phyloP scores from a whole-genome alignment of 108 stramenopile species.

The Poteriospumella lacustris region DNA sequence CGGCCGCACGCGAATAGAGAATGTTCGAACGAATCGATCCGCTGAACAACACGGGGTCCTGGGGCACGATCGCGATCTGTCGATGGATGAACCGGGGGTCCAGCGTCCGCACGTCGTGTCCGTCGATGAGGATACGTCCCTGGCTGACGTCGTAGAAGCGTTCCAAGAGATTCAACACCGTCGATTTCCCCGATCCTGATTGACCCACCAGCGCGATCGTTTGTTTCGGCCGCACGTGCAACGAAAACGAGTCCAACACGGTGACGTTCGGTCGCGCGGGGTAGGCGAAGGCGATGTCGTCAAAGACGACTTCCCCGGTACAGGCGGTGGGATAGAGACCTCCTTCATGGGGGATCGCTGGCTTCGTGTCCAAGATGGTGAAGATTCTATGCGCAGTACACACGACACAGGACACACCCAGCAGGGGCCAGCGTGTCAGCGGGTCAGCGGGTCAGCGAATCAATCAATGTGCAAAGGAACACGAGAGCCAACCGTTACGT shows the following conservation, averaged over 20 bases:
- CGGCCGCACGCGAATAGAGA: conserved; percentile 71
- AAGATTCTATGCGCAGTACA: too few species aligned
- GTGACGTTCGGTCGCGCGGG: conserved; percentile 40
- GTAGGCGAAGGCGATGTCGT: background rate
- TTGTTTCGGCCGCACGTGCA: too few species aligned
- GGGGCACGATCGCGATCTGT: conserved; percentile 83
- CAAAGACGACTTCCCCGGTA: background rate
- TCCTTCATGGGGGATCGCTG: too few species aligned
- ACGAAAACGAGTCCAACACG: too few species aligned
- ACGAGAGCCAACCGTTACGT: too few species aligned
- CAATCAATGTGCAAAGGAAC: too few species aligned
- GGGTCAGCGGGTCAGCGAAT: too few species aligned
- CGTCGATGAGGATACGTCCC: conserved; percentile 71
- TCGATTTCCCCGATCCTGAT: conserved; percentile 84
- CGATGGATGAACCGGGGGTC: conserved; percentile 62
- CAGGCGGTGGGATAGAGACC: background rate
- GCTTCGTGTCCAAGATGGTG: too few species aligned
- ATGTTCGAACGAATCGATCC: conserved; percentile 85
- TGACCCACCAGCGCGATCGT: conserved; percentile 85
- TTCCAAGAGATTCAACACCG: conserved; percentile 74
- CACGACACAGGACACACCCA: too few species aligned
- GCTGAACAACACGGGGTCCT: conserved; percentile 91
- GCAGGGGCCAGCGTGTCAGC: too few species aligned
- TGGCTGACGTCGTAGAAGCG: conserved; percentile 67
- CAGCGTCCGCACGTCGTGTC: conserved; percentile 63